Conservation (phyloP, 129 eudicot genomes). For the Flaveria bidentis region DNA sequence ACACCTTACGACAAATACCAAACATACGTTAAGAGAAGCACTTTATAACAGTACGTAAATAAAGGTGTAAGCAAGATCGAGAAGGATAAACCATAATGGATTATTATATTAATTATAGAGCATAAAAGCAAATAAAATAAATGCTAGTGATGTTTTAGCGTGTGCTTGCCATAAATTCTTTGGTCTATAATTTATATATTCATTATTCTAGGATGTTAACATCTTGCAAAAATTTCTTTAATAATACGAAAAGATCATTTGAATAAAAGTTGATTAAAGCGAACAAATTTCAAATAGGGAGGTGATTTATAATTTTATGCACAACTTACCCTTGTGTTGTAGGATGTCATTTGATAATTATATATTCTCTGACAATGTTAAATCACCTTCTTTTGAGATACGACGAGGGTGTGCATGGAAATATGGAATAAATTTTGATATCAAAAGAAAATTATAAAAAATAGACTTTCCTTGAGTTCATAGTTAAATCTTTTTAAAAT, state of each 20-base stretch:
- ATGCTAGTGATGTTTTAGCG: conserved; percentile 25
- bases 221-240: conserved; percentile 16
- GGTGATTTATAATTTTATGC: background rate
- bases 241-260: background rate
- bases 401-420: too few species aligned
- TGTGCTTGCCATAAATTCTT: conserved; percentile 19
- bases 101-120: conserved; percentile 20
- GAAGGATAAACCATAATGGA: conserved; percentile 29
- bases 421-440: too few species aligned
- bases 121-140: background rate
- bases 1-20: too few species aligned
- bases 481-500: too few species aligned
- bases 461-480: too few species aligned
- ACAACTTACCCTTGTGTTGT: background rate
- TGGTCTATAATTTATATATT: conserved; percentile 18
- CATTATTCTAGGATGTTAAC: conserved; percentile 14
- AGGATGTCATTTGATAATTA: background rate
- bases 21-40: too few species aligned
- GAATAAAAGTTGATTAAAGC: conserved; percentile 7
- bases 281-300: background rate
- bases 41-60: background rate
- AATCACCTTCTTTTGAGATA: too few species aligned
- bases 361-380: too few species aligned
- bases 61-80: conserved; percentile 31
- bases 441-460: too few species aligned